Evolutionary conservation across 108 stramenopile genomes (phyloP).

Genomic region (Cyclotella baltica): DNA sequence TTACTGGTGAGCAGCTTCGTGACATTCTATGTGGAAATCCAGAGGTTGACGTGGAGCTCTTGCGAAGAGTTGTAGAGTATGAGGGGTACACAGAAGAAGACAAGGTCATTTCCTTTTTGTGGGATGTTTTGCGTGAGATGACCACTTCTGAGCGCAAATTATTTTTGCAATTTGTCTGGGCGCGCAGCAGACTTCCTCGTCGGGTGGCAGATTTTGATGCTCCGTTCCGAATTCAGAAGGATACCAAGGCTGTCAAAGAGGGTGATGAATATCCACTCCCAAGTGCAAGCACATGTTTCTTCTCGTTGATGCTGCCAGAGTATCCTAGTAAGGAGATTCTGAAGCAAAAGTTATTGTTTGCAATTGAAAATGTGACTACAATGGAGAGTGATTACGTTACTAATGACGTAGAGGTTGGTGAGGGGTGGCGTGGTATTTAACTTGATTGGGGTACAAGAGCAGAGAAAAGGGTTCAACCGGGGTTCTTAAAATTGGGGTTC

Average conservation of each 20-base stretch:
- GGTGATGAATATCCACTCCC: conserved; percentile 88
- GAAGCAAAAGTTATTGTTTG: conserved; percentile 90
- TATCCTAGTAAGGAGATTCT: conserved; percentile 86
- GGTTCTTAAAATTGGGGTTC: too few species aligned
- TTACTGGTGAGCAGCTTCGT: conserved; percentile 88
- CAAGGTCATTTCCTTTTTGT: conserved; percentile 84
- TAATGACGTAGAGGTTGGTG: conserved; percentile 84
- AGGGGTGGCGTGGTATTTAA: conserved; percentile 82
- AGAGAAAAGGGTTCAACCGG: background rate
- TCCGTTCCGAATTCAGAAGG: conserved; percentile 91
- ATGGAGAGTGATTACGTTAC: conserved; percentile 98
- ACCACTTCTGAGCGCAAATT: conserved; percentile 82
- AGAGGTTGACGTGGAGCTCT: conserved; percentile 95
- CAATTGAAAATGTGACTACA: conserved; percentile 94
- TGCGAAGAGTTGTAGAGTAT: conserved; percentile 91
- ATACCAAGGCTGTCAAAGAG: conserved; percentile 53
- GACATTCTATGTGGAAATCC: conserved; percentile 90
- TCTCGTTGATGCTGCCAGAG: conserved; percentile 90
- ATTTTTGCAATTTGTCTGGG: conserved; percentile 98
- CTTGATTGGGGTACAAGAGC: background rate
- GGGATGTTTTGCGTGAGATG: conserved; percentile 94
- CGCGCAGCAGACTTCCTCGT: conserved; percentile 90
- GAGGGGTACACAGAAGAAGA: conserved; percentile 89
- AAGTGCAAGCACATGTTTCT: conserved; percentile 98
- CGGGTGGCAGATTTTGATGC: conserved; percentile 90